Evolutionary conservation across 2,329 filamentous ascomycete genomes (phyloP), one percentile per base, ranked within the genome.

Genomic region (Clonostachys sp.): DNA sequence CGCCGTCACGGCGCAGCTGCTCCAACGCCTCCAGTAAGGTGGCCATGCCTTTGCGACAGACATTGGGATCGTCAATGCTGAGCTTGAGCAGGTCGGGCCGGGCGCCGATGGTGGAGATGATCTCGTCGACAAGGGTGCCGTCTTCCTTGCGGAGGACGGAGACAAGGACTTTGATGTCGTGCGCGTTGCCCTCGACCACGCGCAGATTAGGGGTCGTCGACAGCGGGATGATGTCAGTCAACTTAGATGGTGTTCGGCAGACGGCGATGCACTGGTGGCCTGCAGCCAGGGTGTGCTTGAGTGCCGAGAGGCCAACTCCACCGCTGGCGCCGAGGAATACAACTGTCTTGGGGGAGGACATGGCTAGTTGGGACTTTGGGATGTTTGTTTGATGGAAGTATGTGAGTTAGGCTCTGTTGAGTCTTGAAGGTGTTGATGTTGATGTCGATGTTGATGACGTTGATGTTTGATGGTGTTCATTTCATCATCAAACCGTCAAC

Each of bases 321-420:
- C 69, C 71, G 18, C 72, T 79, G 40, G 76, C 73, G 49, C 78
- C 78, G 46, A 81, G 67, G 63, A 81, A 78, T 41, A 73, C 67
- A 47, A 79, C 59, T 5, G 73, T 69, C 51, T 72, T 39, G 36
- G 36, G 14, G 12, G 36, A n/a, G 36, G 36, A 14, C 24, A 30
- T 30, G 24, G 24, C 24, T 30, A 30, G 24, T 30, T 30, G 24
- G 9, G 24, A 30, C 24, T 24, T 24, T 24, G 24, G 24, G 24
- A 30, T 24, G 24, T 4, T 30, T 30, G 24, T 30, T 30, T 8
- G 24, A 30, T 30, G 24, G 3, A 9, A 30, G 24, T 30, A 10
- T 30, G 24, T 30, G 24, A 30, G 24, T 30, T 10, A 30, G 24
- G 24, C 24, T 30, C 24, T 10, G 24, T 30, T 30, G 24, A 30